Evolutionary conservation across 352 stramenopile genomes (phyloP).

Genomic region (Elongisporangium undulatum): DNA sequence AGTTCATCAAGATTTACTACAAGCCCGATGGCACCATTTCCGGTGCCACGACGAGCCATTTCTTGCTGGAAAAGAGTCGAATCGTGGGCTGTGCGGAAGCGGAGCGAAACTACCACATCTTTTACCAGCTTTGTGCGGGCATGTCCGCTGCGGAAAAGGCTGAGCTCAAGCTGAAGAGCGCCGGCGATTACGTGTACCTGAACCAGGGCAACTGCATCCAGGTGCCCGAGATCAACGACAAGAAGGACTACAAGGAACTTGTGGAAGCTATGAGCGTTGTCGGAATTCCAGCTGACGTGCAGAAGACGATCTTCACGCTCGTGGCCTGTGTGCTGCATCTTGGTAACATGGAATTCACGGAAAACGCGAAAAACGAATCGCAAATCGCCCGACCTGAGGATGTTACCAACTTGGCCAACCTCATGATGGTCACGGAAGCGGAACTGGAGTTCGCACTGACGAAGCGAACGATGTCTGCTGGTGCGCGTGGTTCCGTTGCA

Average conservation of each 20-base stretch:
- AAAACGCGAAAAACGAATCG: constrained; percentile 84
- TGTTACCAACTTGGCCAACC: constrained; percentile 66
- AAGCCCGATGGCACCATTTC: constrained; percentile 87
- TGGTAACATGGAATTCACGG: constrained; percentile 93
- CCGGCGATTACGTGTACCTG: constrained; percentile 90
- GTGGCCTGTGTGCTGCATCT: constrained; percentile 97
- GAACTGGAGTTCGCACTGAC: constrained; percentile 89
- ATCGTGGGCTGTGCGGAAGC: constrained; percentile 90
- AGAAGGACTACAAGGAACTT: constrained; percentile 92
- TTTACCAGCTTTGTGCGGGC: constrained; percentile 95
- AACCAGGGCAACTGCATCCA: constrained; percentile 93
- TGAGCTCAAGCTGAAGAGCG: constrained; percentile 79
- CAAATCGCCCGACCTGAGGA: constrained; percentile 60
- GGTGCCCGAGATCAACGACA: constrained; percentile 93
- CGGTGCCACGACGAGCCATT: constrained; percentile 94
- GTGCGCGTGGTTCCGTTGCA: constrained; percentile 77
- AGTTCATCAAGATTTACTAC: constrained; percentile 97
- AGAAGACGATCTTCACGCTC: constrained; percentile 94
- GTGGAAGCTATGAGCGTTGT: constrained; percentile 92
- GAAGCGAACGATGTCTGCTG: constrained; percentile 85
- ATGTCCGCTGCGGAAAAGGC: constrained; percentile 63
- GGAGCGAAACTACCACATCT: constrained; percentile 99
- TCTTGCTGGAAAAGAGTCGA: constrained; percentile 97
- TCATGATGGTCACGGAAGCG: constrained; percentile 81
- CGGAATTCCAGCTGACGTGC: constrained; percentile 84